Evolutionary conservation across 108 stramenopile species (phyloP), one percentile per base, ranked within the genome.

Genomic region (Halocafeteria seosinensis): DNA sequence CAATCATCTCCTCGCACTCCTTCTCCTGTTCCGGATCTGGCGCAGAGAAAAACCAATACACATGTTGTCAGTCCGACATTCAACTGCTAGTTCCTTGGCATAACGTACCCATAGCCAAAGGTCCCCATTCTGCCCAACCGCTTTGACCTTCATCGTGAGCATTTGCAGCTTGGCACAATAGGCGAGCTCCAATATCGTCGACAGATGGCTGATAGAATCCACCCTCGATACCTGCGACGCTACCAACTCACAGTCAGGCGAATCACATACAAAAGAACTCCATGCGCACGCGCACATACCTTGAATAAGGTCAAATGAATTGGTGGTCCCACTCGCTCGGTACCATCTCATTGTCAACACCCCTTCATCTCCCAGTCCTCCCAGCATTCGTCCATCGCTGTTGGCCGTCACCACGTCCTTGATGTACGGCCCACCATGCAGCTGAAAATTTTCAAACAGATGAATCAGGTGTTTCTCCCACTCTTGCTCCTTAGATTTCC

Each of bases 171-270:
- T 17, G 5, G n/a, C 57, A 59, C 57, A 59, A 35, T 35, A 59
- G 21, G 17, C 57, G 57, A n/a, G 13, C 6, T 11, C 57, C 28
- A 35, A 59, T 30, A 35, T 59, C 57, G 27, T 59, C 57, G 5
- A 35, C 57, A n/a, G 2, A n/a, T 17, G 57, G 57, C n/a, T 59
- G 57, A 35, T 59, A 59, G 23, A 59, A 59, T 33, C 57, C 57
- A 11, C 12, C 25, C 13, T 6, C 13, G 34, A 59, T 35, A 17
- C 57, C 57, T 3, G 6, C 2, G 6, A 59, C 2, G 11, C 36
- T 35, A 6, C 23, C 57, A 3, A 3, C n/a, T n/a, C n/a, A n/a
- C n/a, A n/a, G n/a, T n/a, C n/a, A n/a, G n/a, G n/a, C n/a, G n/a
- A n/a, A n/a, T n/a, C n/a, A n/a, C n/a, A n/a, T n/a, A n/a, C n/a